Percentiles rank a stretch among this genome's conserved stretches.
These are phyloP conservation scores for Graphilbum ipis-grandicollis DNA, from an alignment of 2,329 filamentous ascomycete species.

Conservation along the genomic window DNA sequence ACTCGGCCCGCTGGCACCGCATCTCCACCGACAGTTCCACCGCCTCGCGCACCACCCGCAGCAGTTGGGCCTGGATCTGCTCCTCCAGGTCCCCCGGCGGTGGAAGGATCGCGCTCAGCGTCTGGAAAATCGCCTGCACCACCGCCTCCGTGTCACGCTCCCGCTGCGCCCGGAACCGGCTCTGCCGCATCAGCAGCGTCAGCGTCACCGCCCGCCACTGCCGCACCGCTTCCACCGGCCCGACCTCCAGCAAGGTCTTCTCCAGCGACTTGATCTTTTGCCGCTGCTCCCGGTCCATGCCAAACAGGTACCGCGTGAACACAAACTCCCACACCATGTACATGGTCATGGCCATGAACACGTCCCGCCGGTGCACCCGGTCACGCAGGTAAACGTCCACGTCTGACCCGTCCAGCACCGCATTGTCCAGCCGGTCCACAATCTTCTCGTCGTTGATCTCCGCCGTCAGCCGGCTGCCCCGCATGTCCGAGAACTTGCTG, in stretches of 20 bases:
- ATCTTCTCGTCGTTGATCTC: conserved; percentile 87
- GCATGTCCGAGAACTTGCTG: conserved; percentile 92
- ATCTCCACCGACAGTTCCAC: conserved; percentile 90
- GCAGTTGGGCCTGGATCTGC: conserved; percentile 69
- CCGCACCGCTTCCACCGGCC: conserved; percentile 73
- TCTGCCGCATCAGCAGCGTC: conserved; percentile 66
- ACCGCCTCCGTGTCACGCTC: conserved; percentile 87
- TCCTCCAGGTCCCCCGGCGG: conserved; percentile 66
- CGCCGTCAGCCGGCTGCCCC: conserved; percentile 63
- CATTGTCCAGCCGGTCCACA: conserved; percentile 85
- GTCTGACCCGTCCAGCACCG: conserved; percentile 83
- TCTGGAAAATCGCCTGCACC: conserved; percentile 77
- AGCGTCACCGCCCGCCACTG: conserved; percentile 95
- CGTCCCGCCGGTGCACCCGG: conserved; percentile 72
- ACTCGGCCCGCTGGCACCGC: conserved; percentile 91
- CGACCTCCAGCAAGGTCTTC: conserved; percentile 78
- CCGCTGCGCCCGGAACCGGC: conserved; percentile 66
- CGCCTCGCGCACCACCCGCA: conserved; percentile 73
- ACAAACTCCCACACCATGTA: conserved; percentile 99
- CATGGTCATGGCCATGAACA: conserved; percentile 99
- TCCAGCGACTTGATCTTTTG: conserved; percentile 95
- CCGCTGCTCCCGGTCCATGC: conserved; percentile 93
- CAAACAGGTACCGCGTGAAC: conserved; percentile 94
- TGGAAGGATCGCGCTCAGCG: conserved; percentile 67
- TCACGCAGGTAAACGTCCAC: conserved; percentile 79